Percentiles rank a stretch among this genome's conserved stretches.
phyloP scores from a whole-genome alignment of 2,329 filamentous ascomycete genomes.

The Cadophora sp. region DNA sequence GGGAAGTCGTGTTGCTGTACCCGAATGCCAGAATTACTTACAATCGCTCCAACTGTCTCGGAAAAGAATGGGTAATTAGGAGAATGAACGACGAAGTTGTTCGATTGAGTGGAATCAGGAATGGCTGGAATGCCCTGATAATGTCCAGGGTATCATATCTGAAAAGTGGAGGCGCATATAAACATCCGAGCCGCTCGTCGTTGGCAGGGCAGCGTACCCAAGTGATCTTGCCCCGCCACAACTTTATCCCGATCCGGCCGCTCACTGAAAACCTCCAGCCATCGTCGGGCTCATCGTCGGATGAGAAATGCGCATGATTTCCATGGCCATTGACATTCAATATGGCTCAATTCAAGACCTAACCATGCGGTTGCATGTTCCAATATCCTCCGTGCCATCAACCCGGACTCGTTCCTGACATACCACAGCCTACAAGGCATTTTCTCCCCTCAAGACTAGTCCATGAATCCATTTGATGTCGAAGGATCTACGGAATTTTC shows the following conservation, averaged over 20 bases:
- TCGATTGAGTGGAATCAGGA: constrained; percentile 7
- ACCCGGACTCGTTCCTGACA: not conserved
- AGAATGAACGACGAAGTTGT: not conserved
- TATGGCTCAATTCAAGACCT: not conserved
- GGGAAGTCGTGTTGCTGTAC: not conserved
- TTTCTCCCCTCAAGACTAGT: not conserved
- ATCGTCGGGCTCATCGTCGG: not conserved
- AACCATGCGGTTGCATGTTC: not conserved
- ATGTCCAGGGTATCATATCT: constrained; percentile 23
- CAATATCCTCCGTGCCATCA: not conserved
- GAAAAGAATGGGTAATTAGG: constrained; percentile 3
- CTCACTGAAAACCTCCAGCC: not conserved
- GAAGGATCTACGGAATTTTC: not conserved
- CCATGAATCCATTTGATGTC: not conserved
- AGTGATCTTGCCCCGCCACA: not conserved
- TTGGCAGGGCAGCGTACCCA: not conserved
- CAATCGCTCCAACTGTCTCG: not conserved
- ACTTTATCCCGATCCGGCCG: not conserved
- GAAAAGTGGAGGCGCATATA: constrained; percentile 12
- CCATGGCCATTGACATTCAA: not conserved
- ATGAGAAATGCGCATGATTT: not conserved
- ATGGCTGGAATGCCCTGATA: constrained; percentile 24
- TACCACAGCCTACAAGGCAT: not conserved
- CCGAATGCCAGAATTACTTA: not conserved
- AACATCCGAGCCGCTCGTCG: constrained; percentile 2